Percentiles rank a stretch among this genome's conserved stretches.
Conservation (phyloP, 768 basidiomycete species). For the Tricholoma flavovirens region DNA sequence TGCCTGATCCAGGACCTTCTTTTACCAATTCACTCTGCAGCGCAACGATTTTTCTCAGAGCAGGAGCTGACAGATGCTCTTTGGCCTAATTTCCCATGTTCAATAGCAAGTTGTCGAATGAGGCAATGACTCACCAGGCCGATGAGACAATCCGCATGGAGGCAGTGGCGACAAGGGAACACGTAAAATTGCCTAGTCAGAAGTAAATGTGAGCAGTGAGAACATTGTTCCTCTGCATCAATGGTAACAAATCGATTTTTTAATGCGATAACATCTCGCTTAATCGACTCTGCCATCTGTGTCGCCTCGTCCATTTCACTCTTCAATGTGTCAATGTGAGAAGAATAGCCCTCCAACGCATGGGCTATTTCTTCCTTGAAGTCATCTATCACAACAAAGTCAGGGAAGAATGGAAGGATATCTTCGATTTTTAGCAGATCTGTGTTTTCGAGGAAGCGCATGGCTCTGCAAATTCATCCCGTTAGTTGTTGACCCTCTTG, state of each 20-base stretch:
- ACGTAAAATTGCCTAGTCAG: slow-evolving; percentile 94
- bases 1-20: slow-evolving; percentile 26
- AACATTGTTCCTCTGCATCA: slow-evolving; percentile 82
- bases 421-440: slow-evolving; percentile 97
- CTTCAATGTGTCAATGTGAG: slow-evolving; percentile 85
- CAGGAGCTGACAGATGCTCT: slow-evolving; percentile 78
- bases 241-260: slow-evolving; percentile 90
- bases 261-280: slow-evolving; percentile 80
- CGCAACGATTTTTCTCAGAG: slow-evolving; percentile 78
- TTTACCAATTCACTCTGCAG: slow-evolving; percentile 83
- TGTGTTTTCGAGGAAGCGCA: slow-evolving; percentile 94
- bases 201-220: slow-evolving; percentile 68
- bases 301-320: slow-evolving; percentile 97
- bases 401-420: slow-evolving; percentile 98
- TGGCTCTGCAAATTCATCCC: slow-evolving; percentile 56
- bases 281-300: slow-evolving; percentile 86
- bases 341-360: slow-evolving; percentile 90
- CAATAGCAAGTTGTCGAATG: slow-evolving; percentile 7
- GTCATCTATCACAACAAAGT: slow-evolving; percentile 98
- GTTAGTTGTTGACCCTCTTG: not conserved
- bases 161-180: slow-evolving; percentile 96
- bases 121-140: slow-evolving; percentile 60
- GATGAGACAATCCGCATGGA: slow-evolving; percentile 97
- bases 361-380: slow-evolving; percentile 99
- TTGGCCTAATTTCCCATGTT: slow-evolving; percentile 59